Evolutionary conservation across 345 rosid genomes (phyloP), one percentile per base, ranked within the genome.

Genomic region (Brassica carinata): DNA sequence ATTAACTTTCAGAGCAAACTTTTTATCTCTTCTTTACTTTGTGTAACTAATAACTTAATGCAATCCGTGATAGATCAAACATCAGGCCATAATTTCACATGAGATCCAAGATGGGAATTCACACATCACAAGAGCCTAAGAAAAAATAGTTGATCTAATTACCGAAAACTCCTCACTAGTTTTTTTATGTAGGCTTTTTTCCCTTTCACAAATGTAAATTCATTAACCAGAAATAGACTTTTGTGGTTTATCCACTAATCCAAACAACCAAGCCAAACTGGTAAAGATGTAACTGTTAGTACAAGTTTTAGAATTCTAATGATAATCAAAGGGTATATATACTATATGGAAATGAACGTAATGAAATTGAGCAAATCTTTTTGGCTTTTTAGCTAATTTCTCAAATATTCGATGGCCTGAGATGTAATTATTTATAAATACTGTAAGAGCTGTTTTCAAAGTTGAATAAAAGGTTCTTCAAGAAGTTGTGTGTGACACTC

Each of bases 381-480:
- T 19, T 19, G 23, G 23, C 23, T 19, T 19, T 19, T 19, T 19
- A 48, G 58, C 8, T 53, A 53, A 53, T 53, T 53, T 53, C 58
- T n/a, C 7, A n/a, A 53, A n/a, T 53, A 53, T 53, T 53, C 19
- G 34, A 14, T 64, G 43, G 43, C 11, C 8, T 31, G 40, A 64
- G 23, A 64, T 64, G 43, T 31, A 64, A 64, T 30, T 64, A 14
- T 13, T 63, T 64, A 6, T 13, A 64, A 64, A 64, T 2, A 4
- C 6, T 53, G 3, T 8, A 59, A n/a, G 5, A 64, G 68, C 0
- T 66, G 23, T 31, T 30, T 64, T 64, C 69, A 64, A 77, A 63
- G 29, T 11, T 64, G 59, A 78, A 72, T 17, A 53, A 63, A 75
- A 80, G 83, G 53, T n/a, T 51, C 57, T 69, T 69, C 51, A 8